phyloP scores from a whole-genome alignment of 2,329 filamentous ascomycete genomes.

The Westerdykella sp. region DNA sequence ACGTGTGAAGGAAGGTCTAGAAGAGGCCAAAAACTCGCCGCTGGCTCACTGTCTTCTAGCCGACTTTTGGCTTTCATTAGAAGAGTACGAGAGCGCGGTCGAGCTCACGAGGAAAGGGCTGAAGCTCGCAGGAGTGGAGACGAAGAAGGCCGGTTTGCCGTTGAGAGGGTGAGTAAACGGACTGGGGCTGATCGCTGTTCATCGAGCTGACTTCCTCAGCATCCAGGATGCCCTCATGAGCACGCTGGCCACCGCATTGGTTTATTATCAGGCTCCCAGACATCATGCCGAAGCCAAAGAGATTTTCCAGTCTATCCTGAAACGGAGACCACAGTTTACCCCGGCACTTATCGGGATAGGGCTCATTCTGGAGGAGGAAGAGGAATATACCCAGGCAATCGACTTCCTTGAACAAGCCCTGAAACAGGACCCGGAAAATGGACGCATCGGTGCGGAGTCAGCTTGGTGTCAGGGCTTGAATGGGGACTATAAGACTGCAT shows the following conservation, averaged over 20 bases:
- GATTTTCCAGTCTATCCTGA: slow-evolving; percentile 78
- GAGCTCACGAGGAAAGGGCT: slow-evolving; percentile 73
- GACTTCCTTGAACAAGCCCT: slow-evolving; percentile 74
- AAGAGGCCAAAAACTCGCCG: slow-evolving; percentile 55
- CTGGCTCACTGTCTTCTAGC: slow-evolving; percentile 78
- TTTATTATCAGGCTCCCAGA: slow-evolving; percentile 83
- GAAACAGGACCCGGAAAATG: slow-evolving; percentile 63
- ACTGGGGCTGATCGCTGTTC: neutral
- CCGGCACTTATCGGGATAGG: slow-evolving; percentile 82
- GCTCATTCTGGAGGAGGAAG: slow-evolving; percentile 85
- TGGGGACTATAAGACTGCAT: slow-evolving; percentile 64
- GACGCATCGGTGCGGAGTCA: slow-evolving; percentile 75
- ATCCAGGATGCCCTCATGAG: slow-evolving; percentile 66
- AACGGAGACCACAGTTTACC: slow-evolving; percentile 69
- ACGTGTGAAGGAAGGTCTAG: slow-evolving; percentile 39
- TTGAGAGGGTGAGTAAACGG: slow-evolving; percentile 42
- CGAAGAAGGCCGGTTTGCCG: slow-evolving; percentile 59
- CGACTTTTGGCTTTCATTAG: slow-evolving; percentile 75
- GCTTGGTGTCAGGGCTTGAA: slow-evolving; percentile 88
- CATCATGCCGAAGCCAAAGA: slow-evolving; percentile 81
- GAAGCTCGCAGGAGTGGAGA: slow-evolving; percentile 54
- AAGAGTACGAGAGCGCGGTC: slow-evolving; percentile 77
- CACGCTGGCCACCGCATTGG: slow-evolving; percentile 76
- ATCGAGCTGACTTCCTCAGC: slow-evolving; percentile 35
- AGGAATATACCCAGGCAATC: slow-evolving; percentile 76